Evolutionary conservation across 2,329 filamentous ascomycete species (phyloP), one percentile per base, ranked within the genome.

Genomic region (Fusarium oxysporum): DNA sequence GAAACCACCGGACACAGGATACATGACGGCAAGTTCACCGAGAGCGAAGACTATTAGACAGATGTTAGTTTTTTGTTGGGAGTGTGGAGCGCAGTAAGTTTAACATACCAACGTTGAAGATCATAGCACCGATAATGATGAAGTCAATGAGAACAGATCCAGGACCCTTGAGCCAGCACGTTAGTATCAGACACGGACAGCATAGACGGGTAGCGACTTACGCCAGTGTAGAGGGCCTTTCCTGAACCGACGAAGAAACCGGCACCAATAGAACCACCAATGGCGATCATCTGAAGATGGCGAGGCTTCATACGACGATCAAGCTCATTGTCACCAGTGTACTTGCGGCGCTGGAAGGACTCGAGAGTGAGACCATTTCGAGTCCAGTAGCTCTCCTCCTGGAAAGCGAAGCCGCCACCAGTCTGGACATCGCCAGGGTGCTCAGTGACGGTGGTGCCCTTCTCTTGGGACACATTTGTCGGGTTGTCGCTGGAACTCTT

Each of bases 161-260:
- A 44, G 85, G 85, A 28, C 85, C 75, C 75, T 77, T 12, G 28
- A 23, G n/a, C 38, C 16, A 13, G 5, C 3, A 17, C 19, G 32
- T 77, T 55, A 77, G 63, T 33, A 25, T 64, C 30, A 16, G 14
- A 14, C 14, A 25, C 2, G 17, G 2, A 30, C 11, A 3, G 23
- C 14, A 11, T 3, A 47, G 17, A 41, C 28, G 10, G 17, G 8
- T 4, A 12, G 40, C 16, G 6, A 72, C 75, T 70, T 66, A 77
- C 86, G 80, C 88, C 88, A 64, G 80, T 84, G 73, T 77, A 77
- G 16, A 90, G 83, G 51, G 88, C 88, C 74, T 82, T 80, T 76
- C 88, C 88, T 59, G 88, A 89, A 76, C 88, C 88, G 77, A 90
- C 88, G 79, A 90, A 90, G 83, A 90, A 89, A 82, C 88, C 88